phyloP scores from a whole-genome alignment of 495 filamentous ascomycete species.

The Amorphotheca resinae region DNA sequence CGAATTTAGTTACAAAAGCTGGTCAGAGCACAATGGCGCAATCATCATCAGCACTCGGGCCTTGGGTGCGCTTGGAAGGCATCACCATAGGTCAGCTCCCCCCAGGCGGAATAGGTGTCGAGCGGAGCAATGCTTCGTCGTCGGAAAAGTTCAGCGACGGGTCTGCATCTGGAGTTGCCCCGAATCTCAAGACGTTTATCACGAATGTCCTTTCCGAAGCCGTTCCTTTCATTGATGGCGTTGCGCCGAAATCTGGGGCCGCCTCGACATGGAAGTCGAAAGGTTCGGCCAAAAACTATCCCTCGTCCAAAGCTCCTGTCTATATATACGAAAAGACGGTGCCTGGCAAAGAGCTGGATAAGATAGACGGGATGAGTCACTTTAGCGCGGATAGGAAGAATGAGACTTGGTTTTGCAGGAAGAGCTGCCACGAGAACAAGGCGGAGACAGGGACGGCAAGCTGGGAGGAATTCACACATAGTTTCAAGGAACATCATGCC shows the following conservation, averaged over 20 bases:
- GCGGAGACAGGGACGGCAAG: slow-evolving; percentile 43
- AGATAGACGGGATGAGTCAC: slow-evolving; percentile 17
- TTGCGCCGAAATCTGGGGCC: slow-evolving; percentile 24
- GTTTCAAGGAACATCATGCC: slow-evolving; percentile 49
- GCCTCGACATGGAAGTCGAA: slow-evolving; percentile 32
- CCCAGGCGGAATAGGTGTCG: slow-evolving; percentile 12
- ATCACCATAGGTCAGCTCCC: slow-evolving; percentile 29
- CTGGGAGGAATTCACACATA: slow-evolving; percentile 51
- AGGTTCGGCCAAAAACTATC: slow-evolving; percentile 29
- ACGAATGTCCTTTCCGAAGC: slow-evolving; percentile 40
- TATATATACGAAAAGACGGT: slow-evolving; percentile 33
- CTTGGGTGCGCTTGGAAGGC: slow-evolving; percentile 23
- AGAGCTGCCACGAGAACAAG: slow-evolving; percentile 46
- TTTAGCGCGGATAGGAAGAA: slow-evolving; percentile 21
- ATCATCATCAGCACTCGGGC: slow-evolving; percentile 1
- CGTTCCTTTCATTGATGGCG: slow-evolving; percentile 38
- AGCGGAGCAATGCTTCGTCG: slow-evolving; percentile 2
- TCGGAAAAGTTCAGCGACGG: slow-evolving; percentile 8
- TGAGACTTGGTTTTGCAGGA: slow-evolving; percentile 59
- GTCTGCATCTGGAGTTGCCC: slow-evolving; percentile 10
- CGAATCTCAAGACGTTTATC: slow-evolving; percentile 26
- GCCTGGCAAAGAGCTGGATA: slow-evolving; percentile 25
- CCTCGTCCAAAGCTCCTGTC: slow-evolving; percentile 33
- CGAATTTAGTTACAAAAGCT: too few relatives aligned
- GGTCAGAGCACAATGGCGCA: slow-evolving; percentile 1